Evolutionary conservation across 495 filamentous ascomycete species (phyloP), one percentile per base, ranked within the genome.

Genomic region (Aspergillus bridgeri): DNA sequence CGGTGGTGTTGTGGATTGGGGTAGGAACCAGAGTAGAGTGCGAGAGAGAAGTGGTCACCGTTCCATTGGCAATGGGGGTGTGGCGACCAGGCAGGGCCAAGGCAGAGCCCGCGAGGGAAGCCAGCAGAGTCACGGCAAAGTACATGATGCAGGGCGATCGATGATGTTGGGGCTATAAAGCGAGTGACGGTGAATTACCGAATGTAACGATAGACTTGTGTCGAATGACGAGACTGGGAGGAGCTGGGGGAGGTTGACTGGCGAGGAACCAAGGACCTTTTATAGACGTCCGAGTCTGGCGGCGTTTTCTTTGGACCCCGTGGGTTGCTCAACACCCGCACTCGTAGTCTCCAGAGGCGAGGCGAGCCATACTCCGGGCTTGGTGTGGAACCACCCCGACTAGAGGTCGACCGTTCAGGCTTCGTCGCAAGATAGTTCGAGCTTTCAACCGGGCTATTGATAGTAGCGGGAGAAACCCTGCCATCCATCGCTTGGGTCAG

Each of bases 61-160:
- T 53, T 18, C 18, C 6, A 42, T 46, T 54, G 52, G 25, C 3
- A 24, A 29, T 42, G 23, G 29, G 50, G 20, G 50, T 29, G 50
- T 43, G 44, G 11, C 15, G 21, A 1, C 52, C 52, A 8, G 52
- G 52, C 3, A 54, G 52, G 20, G 52, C 52, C 21, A 54, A 19
- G 21, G 52, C 52, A 44, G 52, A 46, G 21, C 52, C 52, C 20
- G 20, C 52, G 19, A 54, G 52, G 42, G 52, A 20, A 7, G 49
- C 29, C 49, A 52, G 11, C 50, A 52, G 42, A 42, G 42, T 29
- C 7, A 22, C 29, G 19, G 50, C 2, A 2, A 42, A 23, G 42
- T 21, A 21, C 50, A 52, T 52, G 50, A 6, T 42, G 27, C 23
- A 38, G 17, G 33, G 33, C 9, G 17, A 38, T 38, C 33, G 33